Evolutionary conservation across 2,329 filamentous ascomycete genomes (phyloP), one percentile per base, ranked within the genome.

Genomic region (Sclerotiophoma versabilis): DNA sequence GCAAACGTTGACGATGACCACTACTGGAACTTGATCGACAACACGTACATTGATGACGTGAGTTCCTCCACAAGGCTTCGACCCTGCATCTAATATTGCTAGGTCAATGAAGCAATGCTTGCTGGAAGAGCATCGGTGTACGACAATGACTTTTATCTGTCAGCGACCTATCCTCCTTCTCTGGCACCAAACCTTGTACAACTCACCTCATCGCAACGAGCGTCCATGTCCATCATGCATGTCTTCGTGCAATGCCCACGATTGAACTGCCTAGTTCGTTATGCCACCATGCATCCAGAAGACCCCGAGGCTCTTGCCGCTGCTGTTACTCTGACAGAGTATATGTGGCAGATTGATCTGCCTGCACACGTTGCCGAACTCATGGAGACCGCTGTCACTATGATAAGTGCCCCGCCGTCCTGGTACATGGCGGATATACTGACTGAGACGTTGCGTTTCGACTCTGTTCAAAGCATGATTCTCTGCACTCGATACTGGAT

Each of bases 1-100:
- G 54, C 58, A 9, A 61, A 57, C 9, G 43, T 65, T 4, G 70
- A 72, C 41, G 58, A 66, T 11, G 63, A 70, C 17, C 63, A 71
- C 38, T 69, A 59, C 38, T 73, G 65, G 64, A 65, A 63, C 39
- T 48, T 72, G 2, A 57, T 73, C n/a, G 68, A 73, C 19, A 68
- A 69, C 34, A 68, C 69, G 2, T 73, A 73, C 19, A 59, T 67
- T 7, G 70, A 73, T n/a, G 70, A 73, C 29, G 70, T 72, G 43
- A 58, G 64, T 60, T 22, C 22, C 25, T 10, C 19, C 15, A 27
- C 7, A 15, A 11, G 15, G 4, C 20, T 32, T 23, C 14, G 9
- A 6, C 14, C 8, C 4, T 5, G 15, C 20, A 22, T 27, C 54
- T 68, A 5, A 69, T 34, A 10, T 10, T 5, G 9, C 5, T 23